Percentiles rank a stretch among this genome's conserved stretches.
Evolutionary conservation across 164 flowering plant species (phyloP).

Genomic region (Vitis riparia): DNA sequence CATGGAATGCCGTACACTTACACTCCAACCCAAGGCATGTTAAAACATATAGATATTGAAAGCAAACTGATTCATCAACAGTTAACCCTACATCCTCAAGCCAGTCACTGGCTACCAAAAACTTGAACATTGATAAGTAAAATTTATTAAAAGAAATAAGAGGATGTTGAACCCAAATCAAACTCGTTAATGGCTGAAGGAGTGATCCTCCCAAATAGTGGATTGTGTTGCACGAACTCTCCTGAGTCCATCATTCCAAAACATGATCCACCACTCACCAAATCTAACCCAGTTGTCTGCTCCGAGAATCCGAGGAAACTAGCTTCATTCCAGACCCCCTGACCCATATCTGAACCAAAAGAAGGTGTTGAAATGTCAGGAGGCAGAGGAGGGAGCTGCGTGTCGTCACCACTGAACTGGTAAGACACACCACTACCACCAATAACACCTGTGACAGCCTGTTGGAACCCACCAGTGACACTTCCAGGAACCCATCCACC

Average conservation of each 20-base stretch:
- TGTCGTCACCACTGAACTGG: not conserved
- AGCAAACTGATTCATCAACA: too few species aligned
- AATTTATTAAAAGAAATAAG: slow-evolving; percentile 23
- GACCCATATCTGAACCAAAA: slow-evolving; percentile 10
- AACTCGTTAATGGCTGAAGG: slow-evolving; percentile 22
- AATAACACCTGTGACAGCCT: slow-evolving; percentile 2
- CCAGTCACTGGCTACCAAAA: not conserved
- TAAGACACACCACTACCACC: not conserved
- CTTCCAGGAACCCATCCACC: slow-evolving; percentile 1
- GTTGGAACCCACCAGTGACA: slow-evolving; percentile 3
- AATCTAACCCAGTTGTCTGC: slow-evolving; percentile 9
- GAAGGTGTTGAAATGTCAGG: slow-evolving; percentile 18
- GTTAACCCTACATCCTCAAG: too few species aligned
- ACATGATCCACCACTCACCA: slow-evolving; percentile 10
- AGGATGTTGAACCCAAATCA: slow-evolving; percentile 34
- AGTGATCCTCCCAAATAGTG: slow-evolving; percentile 37
- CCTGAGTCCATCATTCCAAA: slow-evolving; percentile 25
- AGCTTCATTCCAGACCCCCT: slow-evolving; percentile 13
- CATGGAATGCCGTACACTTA: too few species aligned
- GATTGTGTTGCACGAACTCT: slow-evolving; percentile 35
- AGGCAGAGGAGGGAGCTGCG: slow-evolving; percentile 43
- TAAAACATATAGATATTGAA: too few species aligned
- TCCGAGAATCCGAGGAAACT: slow-evolving; percentile 17
- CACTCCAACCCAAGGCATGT: too few species aligned
- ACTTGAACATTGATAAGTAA: slow-evolving; percentile 3